Base-by-base conservation (phyloP, 805 yeast genomes). In the Blastobotrys muscicola region DNA sequence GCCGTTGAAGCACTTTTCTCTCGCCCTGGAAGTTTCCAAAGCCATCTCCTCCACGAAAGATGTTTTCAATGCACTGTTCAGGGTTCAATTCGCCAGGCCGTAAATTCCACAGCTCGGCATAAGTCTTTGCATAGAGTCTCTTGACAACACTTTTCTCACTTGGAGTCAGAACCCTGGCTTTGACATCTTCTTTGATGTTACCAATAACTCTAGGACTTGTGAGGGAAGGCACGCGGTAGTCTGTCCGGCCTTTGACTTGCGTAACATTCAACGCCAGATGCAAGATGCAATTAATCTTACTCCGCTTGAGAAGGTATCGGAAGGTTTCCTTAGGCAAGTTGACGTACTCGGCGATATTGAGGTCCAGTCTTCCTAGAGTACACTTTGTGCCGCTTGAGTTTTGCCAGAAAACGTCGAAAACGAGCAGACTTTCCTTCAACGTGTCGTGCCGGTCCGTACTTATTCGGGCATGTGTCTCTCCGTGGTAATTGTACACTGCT, bases 241-340 rank as follows among this genome's bases (percentile, higher is more conserved):
- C 53, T 46, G 64, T 43, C 50, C 69, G 54, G n/a, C 75, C 75
- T 51, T 70, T 62, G 30, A 65, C 50, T 36, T 68, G 55, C 35
- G 66, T 69, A 51, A 83, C 60, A 4, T 68, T 66, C n/a, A 84
- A 65, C 1, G 80, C 70, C 35, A 85, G 52, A 40, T 73, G 79
- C 33, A 82, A 61, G n/a, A 85, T 82, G 2, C 94, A 80, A 59
- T 90, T 90, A 13, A 90, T 77, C 51, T 85, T 85, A 1, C 94
- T 82, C 23, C 85, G 74, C 53, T 80, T 80, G 32, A 90, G 66
- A 36, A 90, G 64, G 53, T 82, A 86, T 48, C 84, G 69, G 48
- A 81, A 70, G 2, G 80, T 68, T 6, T 33, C 38, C 29, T 32
- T 14, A 4, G 16, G 13, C 29, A 69, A 67, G 50, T 64, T 61